These are phyloP conservation scores for Colletotrichum eremochloae DNA, from an alignment of 2,329 filamentous ascomycete genomes.

Conservation along the genomic window DNA sequence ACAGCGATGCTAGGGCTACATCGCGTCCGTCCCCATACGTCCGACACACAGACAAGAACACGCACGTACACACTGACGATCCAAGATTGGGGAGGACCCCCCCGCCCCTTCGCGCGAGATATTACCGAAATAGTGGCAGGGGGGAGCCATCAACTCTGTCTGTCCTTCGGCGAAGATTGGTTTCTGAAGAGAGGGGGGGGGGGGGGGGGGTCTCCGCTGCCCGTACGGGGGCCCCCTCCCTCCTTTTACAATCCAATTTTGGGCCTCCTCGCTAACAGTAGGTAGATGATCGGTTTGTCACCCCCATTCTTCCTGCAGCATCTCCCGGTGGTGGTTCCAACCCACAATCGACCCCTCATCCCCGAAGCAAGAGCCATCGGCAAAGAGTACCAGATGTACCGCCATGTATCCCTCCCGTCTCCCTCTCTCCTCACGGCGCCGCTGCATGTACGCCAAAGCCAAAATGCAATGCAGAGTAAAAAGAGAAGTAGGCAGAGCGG, in stretches of 20 bases:
- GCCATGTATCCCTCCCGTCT: neutral
- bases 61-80: neutral
- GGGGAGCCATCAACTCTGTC: neutral
- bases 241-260: neutral
- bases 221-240: too few species aligned
- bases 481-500: slow-evolving; percentile 1
- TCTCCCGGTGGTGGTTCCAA: neutral
- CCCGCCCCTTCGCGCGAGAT: neutral
- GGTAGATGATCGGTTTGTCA: neutral
- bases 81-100: neutral
- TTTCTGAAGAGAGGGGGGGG: neutral
- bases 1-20: neutral
- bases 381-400: neutral
- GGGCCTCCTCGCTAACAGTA: neutral
- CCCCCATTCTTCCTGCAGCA: slow-evolving; percentile 30
- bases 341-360: neutral
- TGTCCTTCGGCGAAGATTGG: neutral
- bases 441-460: slow-evolving; percentile 10
- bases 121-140: neutral
- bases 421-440: neutral
- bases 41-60: neutral
- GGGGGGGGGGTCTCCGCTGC: neutral
- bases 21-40: neutral
- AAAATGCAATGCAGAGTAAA: slow-evolving; percentile 16
- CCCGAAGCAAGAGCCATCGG: neutral